Evolutionary conservation across 2,329 filamentous ascomycete genomes (phyloP).

Genomic region (Coniochaeta sp.): DNA sequence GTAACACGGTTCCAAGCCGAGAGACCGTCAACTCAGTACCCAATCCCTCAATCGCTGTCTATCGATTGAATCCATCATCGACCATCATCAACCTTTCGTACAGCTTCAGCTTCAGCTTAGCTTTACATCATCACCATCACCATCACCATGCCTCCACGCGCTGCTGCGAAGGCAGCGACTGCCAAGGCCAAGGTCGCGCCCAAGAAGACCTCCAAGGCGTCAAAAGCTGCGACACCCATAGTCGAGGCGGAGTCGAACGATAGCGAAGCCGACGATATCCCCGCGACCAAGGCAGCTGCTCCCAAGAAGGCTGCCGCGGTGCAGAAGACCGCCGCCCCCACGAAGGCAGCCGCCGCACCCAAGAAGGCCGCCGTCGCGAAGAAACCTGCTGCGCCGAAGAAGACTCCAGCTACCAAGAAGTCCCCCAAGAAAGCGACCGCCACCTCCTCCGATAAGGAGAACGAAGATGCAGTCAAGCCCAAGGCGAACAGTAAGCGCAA

Average conservation of each 20-base stretch:
- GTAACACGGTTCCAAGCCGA: neutral
- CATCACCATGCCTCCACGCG: neutral
- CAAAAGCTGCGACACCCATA: slow-evolving; percentile 4
- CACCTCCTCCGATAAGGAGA: slow-evolving; percentile 18
- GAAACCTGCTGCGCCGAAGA: slow-evolving; percentile 12
- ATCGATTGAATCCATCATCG: too few relatives aligned
- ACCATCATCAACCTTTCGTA: too few relatives aligned
- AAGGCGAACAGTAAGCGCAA: slow-evolving; percentile 20
- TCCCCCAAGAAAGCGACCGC: slow-evolving; percentile 6
- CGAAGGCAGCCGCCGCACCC: slow-evolving; percentile 1
- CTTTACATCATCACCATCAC: neutral
- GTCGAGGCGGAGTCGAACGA: slow-evolving; percentile 9
- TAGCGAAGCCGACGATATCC: neutral
- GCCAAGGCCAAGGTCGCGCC: slow-evolving; percentile 31
- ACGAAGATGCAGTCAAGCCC: slow-evolving; percentile 9
- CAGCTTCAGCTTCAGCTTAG: neutral
- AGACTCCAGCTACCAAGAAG: slow-evolving; percentile 13
- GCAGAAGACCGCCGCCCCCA: slow-evolving; percentile 12
- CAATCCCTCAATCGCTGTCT: too few relatives aligned
- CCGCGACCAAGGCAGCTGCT: slow-evolving; percentile 10
- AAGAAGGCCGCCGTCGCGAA: too few relatives aligned
- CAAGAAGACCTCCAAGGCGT: slow-evolving; percentile 3
- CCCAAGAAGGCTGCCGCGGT: slow-evolving; percentile 9
- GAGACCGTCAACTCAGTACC: neutral
- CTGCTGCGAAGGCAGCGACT: too few relatives aligned